phyloP scores from a whole-genome alignment of 331 rosid genomes.

The Dryas integrifolia region DNA sequence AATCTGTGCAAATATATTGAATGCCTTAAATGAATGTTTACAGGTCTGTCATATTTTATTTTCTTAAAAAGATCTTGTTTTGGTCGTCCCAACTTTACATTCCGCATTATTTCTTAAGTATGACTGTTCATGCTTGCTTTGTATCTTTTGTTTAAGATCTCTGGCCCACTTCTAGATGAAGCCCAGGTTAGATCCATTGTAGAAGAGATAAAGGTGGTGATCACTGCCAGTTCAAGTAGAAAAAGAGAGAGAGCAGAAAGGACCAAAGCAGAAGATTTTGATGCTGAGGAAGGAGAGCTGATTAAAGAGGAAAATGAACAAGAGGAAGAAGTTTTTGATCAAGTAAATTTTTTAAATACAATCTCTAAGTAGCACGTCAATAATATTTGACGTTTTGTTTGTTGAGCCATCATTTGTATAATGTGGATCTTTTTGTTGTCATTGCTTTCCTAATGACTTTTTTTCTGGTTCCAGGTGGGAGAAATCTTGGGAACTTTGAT shows the following conservation, averaged over 20 bases:
- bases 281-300: slow-evolving; percentile 86
- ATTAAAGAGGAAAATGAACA: slow-evolving; percentile 98
- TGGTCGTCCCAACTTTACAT: neutral
- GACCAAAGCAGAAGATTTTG: slow-evolving; percentile 92
- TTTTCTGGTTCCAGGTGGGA: slow-evolving; percentile 63
- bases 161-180: slow-evolving; percentile 79
- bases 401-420: neutral
- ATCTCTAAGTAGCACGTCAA: neutral
- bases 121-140: neutral
- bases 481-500: slow-evolving; percentile 97
- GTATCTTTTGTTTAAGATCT: slow-evolving; percentile 47
- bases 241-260: slow-evolving; percentile 87
- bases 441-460: slow-evolving; percentile 12
- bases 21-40: slow-evolving; percentile 82
- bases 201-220: slow-evolving; percentile 90
- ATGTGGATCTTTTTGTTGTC: slow-evolving; percentile 6
- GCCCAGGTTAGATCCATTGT: slow-evolving; percentile 80
- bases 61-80: neutral
- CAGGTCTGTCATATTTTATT: slow-evolving; percentile 50
- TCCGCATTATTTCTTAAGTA: neutral
- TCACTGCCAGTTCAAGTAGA: slow-evolving; percentile 94
- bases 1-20: slow-evolving; percentile 91
- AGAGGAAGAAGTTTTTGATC: slow-evolving; percentile 99
- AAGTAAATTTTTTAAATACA: slow-evolving; percentile 51
- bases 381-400: neutral